phyloP scores from a whole-genome alignment of 768 basidiomycete genomes.

The Podaxis sp. region DNA sequence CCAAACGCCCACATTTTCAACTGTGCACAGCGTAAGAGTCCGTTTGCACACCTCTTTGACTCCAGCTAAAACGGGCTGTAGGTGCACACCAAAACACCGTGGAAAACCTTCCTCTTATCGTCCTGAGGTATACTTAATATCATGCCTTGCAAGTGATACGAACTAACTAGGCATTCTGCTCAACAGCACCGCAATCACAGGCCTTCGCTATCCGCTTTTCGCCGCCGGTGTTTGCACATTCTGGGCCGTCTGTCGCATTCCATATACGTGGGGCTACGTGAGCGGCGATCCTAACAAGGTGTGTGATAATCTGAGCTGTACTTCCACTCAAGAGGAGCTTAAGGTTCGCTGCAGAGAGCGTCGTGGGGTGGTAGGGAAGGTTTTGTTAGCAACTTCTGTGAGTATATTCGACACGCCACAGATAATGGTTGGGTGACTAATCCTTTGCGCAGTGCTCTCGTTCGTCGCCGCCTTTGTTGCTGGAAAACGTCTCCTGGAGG shows the following conservation, averaged over 20 bases:
- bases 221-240: conserved; percentile 36
- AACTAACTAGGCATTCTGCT: neutral
- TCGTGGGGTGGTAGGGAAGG: neutral
- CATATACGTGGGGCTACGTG: conserved; percentile 46
- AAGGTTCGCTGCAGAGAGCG: neutral
- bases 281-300: conserved; percentile 45
- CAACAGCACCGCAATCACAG: conserved; percentile 40
- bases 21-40: conserved; percentile 23
- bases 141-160: neutral
- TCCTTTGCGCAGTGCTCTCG: neutral
- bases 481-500: conserved; percentile 3
- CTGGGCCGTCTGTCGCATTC: conserved; percentile 42
- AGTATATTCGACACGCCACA: neutral
- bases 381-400: neutral
- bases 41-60: no score
- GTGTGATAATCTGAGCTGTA: neutral
- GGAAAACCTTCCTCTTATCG: conserved; percentile 46
- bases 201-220: conserved; percentile 40
- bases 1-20: conserved; percentile 15
- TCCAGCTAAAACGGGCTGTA: conserved; percentile 22
- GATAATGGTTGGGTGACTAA: neutral
- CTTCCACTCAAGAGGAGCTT: neutral
- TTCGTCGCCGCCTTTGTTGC: neutral
- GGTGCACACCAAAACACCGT: conserved; percentile 73
- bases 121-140: conserved; percentile 35